Percentiles rank a stretch among this genome's conserved stretches.
These are phyloP conservation scores for Picochlorum sp. DNA, from an alignment of 139 green algal species.

Conservation along the genomic window DNA sequence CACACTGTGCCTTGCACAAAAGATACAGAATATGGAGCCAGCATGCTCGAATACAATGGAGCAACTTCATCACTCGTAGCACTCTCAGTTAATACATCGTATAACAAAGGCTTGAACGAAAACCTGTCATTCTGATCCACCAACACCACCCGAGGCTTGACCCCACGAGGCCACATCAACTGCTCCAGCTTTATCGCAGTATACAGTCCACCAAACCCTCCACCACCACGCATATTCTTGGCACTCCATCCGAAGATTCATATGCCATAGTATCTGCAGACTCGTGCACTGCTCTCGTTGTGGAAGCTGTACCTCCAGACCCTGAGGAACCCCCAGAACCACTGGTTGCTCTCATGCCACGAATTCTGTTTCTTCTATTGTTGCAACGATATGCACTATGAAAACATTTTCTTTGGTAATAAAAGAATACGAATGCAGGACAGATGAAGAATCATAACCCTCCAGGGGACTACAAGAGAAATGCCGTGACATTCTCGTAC, in stretches of 20 bases:
- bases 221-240: conserved; percentile 88
- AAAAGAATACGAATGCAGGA: no score
- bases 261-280: neutral
- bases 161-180: conserved; percentile 79
- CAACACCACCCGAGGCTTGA: conserved; percentile 76
- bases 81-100: conserved; percentile 84
- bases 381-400: no score
- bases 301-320: no score
- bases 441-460: no score
- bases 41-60: conserved; percentile 73
- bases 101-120: conserved; percentile 98
- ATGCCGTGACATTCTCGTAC: no score
- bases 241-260: conserved; percentile 8
- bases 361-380: no score
- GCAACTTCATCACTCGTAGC: conserved; percentile 79
- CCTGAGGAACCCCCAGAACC: no score
- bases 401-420: no score
- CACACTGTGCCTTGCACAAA: conserved; percentile 69
- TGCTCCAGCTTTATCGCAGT: conserved; percentile 82
- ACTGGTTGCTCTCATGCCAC: no score
- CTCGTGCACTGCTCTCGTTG: no score
- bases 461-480: no score
- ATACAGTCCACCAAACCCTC: conserved; percentile 97
- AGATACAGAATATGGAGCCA: conserved; percentile 71
- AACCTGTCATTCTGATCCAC: conserved; percentile 91